Conservation (phyloP, 2,329 filamentous ascomycete genomes). For the Sarocladium strictum region DNA sequence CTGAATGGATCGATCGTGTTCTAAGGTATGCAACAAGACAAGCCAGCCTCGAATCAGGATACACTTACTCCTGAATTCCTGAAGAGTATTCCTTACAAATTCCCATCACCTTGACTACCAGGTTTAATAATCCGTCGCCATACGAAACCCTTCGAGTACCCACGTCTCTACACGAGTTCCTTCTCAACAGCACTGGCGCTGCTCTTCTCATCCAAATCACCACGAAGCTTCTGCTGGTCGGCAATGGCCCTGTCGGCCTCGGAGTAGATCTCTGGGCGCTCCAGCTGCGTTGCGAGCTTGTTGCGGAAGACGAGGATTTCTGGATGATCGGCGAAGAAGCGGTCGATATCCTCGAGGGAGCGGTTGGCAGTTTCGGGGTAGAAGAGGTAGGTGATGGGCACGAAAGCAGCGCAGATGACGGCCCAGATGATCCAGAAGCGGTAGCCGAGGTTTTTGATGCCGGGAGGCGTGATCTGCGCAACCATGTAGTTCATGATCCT, state of each 20-base stretch:
- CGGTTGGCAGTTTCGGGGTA: slow-evolving; percentile 37
- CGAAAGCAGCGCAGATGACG: slow-evolving; percentile 32
- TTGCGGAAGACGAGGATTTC: slow-evolving; percentile 9
- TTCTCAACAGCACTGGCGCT: background rate
- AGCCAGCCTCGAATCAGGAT: too few relatives aligned
- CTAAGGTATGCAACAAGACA: too few relatives aligned
- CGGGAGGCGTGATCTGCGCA: slow-evolving; percentile 57
- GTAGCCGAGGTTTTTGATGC: slow-evolving; percentile 51
- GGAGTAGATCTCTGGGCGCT: background rate
- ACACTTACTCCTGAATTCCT: too few relatives aligned
- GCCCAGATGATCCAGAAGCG: slow-evolving; percentile 37
- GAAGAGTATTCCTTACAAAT: too few relatives aligned
- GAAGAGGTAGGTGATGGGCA: slow-evolving; percentile 37
- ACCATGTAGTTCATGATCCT: slow-evolving; percentile 11
- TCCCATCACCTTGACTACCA: too few relatives aligned
- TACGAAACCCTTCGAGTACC: too few relatives aligned
- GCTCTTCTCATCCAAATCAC: background rate
- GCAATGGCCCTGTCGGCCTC: background rate
- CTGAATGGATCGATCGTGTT: too few relatives aligned
- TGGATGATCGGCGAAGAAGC: slow-evolving; percentile 19
- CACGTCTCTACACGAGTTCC: background rate
- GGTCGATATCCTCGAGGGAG: slow-evolving; percentile 57
- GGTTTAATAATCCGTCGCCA: too few relatives aligned
- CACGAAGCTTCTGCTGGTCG: background rate
- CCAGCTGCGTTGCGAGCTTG: background rate